Evolutionary conservation across 306 rosid species (phyloP).

Genomic region (Alnus glutinosa): DNA sequence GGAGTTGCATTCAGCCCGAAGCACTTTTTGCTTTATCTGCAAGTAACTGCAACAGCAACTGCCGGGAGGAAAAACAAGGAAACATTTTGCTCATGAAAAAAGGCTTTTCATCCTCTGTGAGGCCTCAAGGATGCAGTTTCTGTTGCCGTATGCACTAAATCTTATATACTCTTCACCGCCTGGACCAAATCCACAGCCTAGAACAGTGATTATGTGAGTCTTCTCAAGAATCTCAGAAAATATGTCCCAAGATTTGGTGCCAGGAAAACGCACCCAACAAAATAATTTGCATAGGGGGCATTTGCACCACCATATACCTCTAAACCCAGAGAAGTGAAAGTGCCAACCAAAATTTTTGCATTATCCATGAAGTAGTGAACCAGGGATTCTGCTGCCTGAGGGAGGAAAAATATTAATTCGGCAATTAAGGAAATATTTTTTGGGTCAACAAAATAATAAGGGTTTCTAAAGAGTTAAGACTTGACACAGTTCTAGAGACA

Average conservation of each 20-base stretch:
- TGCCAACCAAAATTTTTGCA: slow-evolving; percentile 56
- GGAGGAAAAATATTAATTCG: not conserved
- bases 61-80: no score
- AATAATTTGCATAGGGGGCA: slow-evolving; percentile 47
- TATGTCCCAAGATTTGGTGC: slow-evolving; percentile 65
- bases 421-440: not conserved
- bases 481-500: not conserved
- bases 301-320: slow-evolving; percentile 60
- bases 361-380: slow-evolving; percentile 62
- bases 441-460: not conserved
- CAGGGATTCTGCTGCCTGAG: slow-evolving; percentile 54
- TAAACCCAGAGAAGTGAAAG: slow-evolving; percentile 58
- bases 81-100: slow-evolving; percentile 1
- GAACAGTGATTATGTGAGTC: slow-evolving; percentile 59
- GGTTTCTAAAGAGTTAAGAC: not conserved
- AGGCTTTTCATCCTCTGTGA: slow-evolving; percentile 47
- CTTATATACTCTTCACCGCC: slow-evolving; percentile 64
- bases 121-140: slow-evolving; percentile 60
- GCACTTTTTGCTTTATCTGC: no score
- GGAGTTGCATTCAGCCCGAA: no score
- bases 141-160: slow-evolving; percentile 58
- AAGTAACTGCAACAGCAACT: no score
- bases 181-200: slow-evolving; percentile 69
- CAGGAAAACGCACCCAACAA: slow-evolving; percentile 77
- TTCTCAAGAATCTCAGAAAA: slow-evolving; percentile 66